Percentiles rank a stretch among this genome's conserved stretches.
Evolutionary conservation across 495 filamentous ascomycete genomes (phyloP).

Genomic region (Hypomontagnella submonticulosa): DNA sequence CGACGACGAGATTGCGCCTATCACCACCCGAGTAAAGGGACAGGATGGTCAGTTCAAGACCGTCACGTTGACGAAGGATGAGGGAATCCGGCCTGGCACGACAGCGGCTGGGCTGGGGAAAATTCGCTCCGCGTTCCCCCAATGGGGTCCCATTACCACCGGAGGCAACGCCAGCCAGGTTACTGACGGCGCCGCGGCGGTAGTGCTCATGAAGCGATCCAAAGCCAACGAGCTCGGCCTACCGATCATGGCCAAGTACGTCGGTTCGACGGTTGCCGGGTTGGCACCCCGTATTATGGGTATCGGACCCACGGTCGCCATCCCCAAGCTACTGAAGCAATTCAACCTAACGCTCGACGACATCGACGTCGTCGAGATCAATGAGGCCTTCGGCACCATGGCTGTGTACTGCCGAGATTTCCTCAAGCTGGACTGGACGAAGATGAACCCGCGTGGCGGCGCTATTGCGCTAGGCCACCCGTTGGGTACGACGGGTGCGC

Average conservation of each 20-base stretch:
- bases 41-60: slow-evolving; percentile 80
- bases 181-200: slow-evolving; percentile 91
- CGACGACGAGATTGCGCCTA: slow-evolving; percentile 93
- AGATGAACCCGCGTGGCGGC: slow-evolving; percentile 90
- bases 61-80: slow-evolving; percentile 83
- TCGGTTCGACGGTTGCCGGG: slow-evolving; percentile 89
- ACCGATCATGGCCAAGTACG: slow-evolving; percentile 94
- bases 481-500: slow-evolving; percentile 79
- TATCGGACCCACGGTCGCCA: slow-evolving; percentile 91
- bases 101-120: slow-evolving; percentile 83
- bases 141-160: slow-evolving; percentile 87
- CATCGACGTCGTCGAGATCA: slow-evolving; percentile 90
- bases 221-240: slow-evolving; percentile 87
- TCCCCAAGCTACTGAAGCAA: slow-evolving; percentile 90
- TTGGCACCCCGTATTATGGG: slow-evolving; percentile 95
- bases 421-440: slow-evolving; percentile 79
- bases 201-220: slow-evolving; percentile 93
- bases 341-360: slow-evolving; percentile 82
- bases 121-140: slow-evolving; percentile 90
- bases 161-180: slow-evolving; percentile 97
- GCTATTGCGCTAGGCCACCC: slow-evolving; percentile 84
- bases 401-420: slow-evolving; percentile 89
- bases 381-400: slow-evolving; percentile 98
- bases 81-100: slow-evolving; percentile 89
- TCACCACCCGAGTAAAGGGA: slow-evolving; percentile 82